Conservation (phyloP, 768 basidiomycete genomes). For the Postia placenta region DNA sequence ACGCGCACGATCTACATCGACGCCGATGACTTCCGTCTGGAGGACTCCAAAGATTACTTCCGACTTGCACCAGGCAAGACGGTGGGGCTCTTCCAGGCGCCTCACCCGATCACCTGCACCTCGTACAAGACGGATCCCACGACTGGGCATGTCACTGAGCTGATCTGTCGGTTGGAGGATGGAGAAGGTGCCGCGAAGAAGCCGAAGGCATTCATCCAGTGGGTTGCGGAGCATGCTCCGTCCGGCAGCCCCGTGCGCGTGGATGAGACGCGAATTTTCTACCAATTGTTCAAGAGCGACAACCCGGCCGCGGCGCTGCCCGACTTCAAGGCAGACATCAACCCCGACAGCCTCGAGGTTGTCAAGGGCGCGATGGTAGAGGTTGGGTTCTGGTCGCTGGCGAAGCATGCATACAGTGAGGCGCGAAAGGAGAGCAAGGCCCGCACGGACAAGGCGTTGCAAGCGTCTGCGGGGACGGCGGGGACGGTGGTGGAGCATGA, state of each 20-base stretch:
- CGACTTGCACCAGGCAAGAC: conserved; percentile 96
- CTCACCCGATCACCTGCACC: conserved; percentile 88
- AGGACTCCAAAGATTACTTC: conserved; percentile 94
- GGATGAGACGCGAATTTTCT: conserved; percentile 89
- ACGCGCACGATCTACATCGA: conserved; percentile 91
- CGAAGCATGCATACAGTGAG: conserved; percentile 56
- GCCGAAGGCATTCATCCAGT: conserved; percentile 93
- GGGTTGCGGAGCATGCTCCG: conserved; percentile 82
- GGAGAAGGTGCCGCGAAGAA: conserved; percentile 50
- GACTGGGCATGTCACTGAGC: conserved; percentile 71
- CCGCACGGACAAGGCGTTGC: conserved; percentile 56
- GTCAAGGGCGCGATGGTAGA: conserved; percentile 82
- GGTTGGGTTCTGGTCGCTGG: conserved; percentile 81
- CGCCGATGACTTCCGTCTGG: conserved; percentile 83
- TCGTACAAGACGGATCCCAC: conserved; percentile 73
- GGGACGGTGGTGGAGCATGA: conserved; percentile 29
- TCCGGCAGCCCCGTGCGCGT: conserved; percentile 79
- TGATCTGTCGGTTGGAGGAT: conserved; percentile 76
- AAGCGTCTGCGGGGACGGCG: conserved; percentile 30
- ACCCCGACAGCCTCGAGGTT: conserved; percentile 74
- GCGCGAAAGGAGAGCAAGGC: conserved; percentile 61
- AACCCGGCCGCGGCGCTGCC: conserved; percentile 64
- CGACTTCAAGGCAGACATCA: conserved; percentile 80
- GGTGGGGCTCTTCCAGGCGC: conserved; percentile 92
- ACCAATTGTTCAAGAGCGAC: conserved; percentile 91